Percentiles rank a stretch among this genome's conserved stretches.
Conservation (phyloP, 2,329 filamentous ascomycete species). For the Clonostachys sp. region DNA sequence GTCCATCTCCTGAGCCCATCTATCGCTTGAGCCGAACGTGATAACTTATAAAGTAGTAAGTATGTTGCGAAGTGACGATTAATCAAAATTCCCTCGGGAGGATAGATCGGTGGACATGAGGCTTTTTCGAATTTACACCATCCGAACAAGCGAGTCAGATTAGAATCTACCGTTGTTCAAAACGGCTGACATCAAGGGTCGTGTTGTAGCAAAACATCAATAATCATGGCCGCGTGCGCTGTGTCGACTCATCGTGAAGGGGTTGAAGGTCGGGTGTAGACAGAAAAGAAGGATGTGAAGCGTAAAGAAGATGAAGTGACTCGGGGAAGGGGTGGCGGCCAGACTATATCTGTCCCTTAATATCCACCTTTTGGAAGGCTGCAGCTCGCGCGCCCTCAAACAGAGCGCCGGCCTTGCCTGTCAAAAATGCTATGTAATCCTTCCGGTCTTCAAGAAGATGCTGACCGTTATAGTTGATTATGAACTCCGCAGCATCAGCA, state of each 20-base stretch:
- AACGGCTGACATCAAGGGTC: too few relatives aligned
- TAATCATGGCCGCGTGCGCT: too few relatives aligned
- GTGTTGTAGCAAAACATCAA: too few relatives aligned
- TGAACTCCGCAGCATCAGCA: slow-evolving; percentile 84
- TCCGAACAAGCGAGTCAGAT: too few relatives aligned
- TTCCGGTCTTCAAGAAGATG: slow-evolving; percentile 72
- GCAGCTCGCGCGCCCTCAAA: slow-evolving; percentile 71
- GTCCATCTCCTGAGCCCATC: too few relatives aligned
- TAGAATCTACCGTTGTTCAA: too few relatives aligned
- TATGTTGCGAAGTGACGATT: too few relatives aligned
- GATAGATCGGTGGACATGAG: too few relatives aligned
- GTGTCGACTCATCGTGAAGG: background rate
- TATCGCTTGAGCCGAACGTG: too few relatives aligned
- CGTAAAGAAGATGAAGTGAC: slow-evolving; percentile 1
- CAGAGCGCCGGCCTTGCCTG: slow-evolving; percentile 64
- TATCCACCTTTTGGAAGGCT: slow-evolving; percentile 86
- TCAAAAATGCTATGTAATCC: slow-evolving; percentile 68
- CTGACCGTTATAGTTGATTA: slow-evolving; percentile 75
- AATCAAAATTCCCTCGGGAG: too few relatives aligned
- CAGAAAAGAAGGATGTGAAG: slow-evolving; percentile 3
- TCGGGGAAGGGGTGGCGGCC: slow-evolving; percentile 1
- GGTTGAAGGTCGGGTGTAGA: background rate
- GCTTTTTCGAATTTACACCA: too few relatives aligned
- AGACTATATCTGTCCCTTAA: slow-evolving; percentile 89
- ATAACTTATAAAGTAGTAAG: too few relatives aligned